Conservation (phyloP, 73 alveolate genomes). For the Blepharisma stoltei region DNA sequence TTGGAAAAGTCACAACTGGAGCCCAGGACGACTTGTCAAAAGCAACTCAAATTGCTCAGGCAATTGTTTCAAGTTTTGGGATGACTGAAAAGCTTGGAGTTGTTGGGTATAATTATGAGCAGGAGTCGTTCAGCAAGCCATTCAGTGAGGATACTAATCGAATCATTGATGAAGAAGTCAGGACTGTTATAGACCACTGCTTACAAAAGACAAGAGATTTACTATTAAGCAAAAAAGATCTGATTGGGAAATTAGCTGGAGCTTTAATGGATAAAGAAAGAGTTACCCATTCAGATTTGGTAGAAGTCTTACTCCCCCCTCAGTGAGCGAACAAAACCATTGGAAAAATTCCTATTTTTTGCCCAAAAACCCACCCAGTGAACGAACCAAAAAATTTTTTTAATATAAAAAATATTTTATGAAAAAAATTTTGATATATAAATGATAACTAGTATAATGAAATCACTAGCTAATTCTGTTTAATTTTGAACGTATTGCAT, state of each 20-base stretch:
- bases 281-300: constrained; percentile 51
- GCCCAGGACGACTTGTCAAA: constrained; percentile 78
- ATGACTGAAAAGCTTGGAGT: constrained; percentile 66
- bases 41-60: constrained; percentile 62
- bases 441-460: too few relatives aligned
- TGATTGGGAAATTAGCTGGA: constrained; percentile 50
- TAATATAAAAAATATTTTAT: too few relatives aligned
- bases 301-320: constrained; percentile 50
- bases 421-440: too few relatives aligned
- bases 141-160: constrained; percentile 40
- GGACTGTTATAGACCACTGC: constrained; percentile 44
- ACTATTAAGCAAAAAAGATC: constrained; percentile 40
- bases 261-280: constrained; percentile 49
- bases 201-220: constrained; percentile 40
- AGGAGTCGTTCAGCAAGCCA: background rate
- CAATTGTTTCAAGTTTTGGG: constrained; percentile 70
- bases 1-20: constrained; percentile 74
- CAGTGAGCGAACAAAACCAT: too few relatives aligned
- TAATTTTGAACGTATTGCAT: too few relatives aligned
- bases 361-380: too few relatives aligned
- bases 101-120: constrained; percentile 29
- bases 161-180: constrained; percentile 66
- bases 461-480: too few relatives aligned
- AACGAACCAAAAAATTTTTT: too few relatives aligned
- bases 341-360: too few relatives aligned